Percentiles rank a stretch among this genome's conserved stretches.
Evolutionary conservation across 2,329 filamentous ascomycete genomes (phyloP).

Genomic region (Paecilomyces fulvus): DNA sequence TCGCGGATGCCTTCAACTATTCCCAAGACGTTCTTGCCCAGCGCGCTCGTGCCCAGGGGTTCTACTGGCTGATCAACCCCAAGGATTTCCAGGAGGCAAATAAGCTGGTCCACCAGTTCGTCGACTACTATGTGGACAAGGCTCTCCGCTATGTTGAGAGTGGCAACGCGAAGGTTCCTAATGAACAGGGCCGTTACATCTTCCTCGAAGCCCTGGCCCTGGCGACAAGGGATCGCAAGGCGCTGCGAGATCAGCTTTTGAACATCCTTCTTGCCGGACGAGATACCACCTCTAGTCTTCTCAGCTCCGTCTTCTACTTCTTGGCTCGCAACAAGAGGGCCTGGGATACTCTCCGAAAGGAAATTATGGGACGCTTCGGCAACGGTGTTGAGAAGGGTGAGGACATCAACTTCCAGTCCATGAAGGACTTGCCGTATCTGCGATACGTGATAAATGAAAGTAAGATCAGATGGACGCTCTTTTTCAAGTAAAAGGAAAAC

Average conservation of each 20-base stretch:
- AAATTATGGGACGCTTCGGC: slow-evolving; percentile 14
- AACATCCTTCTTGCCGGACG: slow-evolving; percentile 46
- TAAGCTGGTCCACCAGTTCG: slow-evolving; percentile 34
- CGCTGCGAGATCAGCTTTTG: slow-evolving; percentile 42
- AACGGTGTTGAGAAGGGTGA: slow-evolving; percentile 24
- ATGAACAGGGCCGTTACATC: slow-evolving; percentile 31
- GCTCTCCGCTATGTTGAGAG: slow-evolving; percentile 26
- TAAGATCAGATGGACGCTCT: background rate
- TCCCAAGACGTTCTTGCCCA: slow-evolving; percentile 12
- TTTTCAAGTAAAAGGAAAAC: background rate
- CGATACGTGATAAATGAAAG: slow-evolving; percentile 8
- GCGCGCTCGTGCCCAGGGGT: slow-evolving; percentile 15
- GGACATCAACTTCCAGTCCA: slow-evolving; percentile 4
- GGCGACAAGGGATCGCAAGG: slow-evolving; percentile 39
- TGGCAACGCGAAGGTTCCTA: slow-evolving; percentile 17
- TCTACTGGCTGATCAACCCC: slow-evolving; percentile 19
- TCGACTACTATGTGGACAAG: slow-evolving; percentile 38
- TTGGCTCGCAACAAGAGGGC: slow-evolving; percentile 31
- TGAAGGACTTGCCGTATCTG: slow-evolving; percentile 6
- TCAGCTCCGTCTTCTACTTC: slow-evolving; percentile 38
- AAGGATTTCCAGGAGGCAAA: slow-evolving; percentile 25
- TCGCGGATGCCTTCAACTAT: background rate
- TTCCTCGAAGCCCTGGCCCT: slow-evolving; percentile 43
- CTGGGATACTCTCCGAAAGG: slow-evolving; percentile 27
- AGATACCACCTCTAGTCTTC: slow-evolving; percentile 44